phyloP scores from a whole-genome alignment of 2,329 filamentous ascomycete species.

The Talaromyces sp. region DNA sequence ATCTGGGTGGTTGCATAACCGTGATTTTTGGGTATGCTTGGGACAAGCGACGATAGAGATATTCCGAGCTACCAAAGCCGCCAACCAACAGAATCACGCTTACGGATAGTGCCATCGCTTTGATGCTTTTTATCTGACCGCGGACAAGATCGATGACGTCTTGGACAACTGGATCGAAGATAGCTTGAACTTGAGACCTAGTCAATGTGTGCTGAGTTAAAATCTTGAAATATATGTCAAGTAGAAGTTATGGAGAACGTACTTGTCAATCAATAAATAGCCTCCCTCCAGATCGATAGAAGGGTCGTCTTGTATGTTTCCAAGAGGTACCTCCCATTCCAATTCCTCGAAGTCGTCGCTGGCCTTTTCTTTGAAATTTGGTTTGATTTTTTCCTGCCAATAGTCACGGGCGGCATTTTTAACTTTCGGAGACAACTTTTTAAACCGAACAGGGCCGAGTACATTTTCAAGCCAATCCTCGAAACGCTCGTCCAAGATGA shows the following conservation, averaged over 20 bases:
- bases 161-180: slow-evolving; percentile 24
- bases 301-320: slow-evolving; percentile 17
- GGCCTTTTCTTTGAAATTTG: slow-evolving; percentile 14
- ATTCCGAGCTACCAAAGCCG: slow-evolving; percentile 32
- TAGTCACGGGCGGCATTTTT: slow-evolving; percentile 21
- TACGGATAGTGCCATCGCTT: not conserved
- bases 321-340: slow-evolving; percentile 19
- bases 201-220: too few relatives aligned
- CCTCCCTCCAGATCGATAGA: slow-evolving; percentile 16
- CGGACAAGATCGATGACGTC: slow-evolving; percentile 20
- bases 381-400: slow-evolving; percentile 28
- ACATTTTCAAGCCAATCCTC: slow-evolving; percentile 17
- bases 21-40: slow-evolving; percentile 17
- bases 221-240: too few relatives aligned
- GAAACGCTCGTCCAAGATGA: slow-evolving; percentile 24
- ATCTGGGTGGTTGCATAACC: slow-evolving; percentile 27
- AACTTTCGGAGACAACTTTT: slow-evolving; percentile 18
- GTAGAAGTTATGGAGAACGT: not conserved
- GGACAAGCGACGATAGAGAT: slow-evolving; percentile 26
- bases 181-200: slow-evolving; percentile 17
- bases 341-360: slow-evolving; percentile 19
- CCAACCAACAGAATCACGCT: slow-evolving; percentile 33
- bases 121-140: slow-evolving; percentile 14
- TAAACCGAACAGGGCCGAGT: slow-evolving; percentile 21
- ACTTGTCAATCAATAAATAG: slow-evolving; percentile 16